phyloP scores from a whole-genome alignment of 306 rosid genomes.

The Pyrus betulifolia region DNA sequence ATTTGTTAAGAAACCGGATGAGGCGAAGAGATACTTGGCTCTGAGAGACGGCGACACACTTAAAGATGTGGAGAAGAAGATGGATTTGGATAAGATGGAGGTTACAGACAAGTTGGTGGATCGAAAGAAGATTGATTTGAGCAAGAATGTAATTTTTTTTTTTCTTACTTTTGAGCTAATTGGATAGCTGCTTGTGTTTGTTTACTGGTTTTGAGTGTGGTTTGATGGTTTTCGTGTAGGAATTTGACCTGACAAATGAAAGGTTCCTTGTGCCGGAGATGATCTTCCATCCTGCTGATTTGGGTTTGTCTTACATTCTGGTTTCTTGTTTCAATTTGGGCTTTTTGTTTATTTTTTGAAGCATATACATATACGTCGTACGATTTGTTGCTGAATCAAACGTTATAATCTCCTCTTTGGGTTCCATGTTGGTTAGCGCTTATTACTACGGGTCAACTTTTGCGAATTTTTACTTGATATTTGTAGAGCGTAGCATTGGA shows the following conservation, averaged over 20 bases:
- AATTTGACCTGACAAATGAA: conserved; percentile 87
- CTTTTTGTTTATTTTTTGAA: background rate
- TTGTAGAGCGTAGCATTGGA: background rate
- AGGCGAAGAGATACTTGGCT: conserved; percentile 48
- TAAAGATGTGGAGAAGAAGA: conserved; percentile 13
- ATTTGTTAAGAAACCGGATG: conserved; percentile 64
- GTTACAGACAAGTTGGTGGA: conserved; percentile 32
- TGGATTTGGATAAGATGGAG: conserved; percentile 17
- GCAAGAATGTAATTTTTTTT: conserved; percentile 48
- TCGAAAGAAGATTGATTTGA: conserved; percentile 55
- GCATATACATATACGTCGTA: too few species aligned
- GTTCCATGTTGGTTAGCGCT: background rate
- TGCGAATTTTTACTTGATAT: background rate
- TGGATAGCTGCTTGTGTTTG: background rate
- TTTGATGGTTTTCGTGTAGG: conserved; percentile 35
- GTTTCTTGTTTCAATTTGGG: background rate
- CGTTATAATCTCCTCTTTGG: background rate
- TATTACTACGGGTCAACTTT: background rate
- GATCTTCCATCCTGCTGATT: conserved; percentile 92
- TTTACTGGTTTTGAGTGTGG: background rate
- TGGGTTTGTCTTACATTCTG: conserved; percentile 43
- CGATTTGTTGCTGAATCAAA: background rate
- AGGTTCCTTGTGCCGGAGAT: conserved; percentile 96
- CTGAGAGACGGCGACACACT: conserved; percentile 27
- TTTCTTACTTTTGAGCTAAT: background rate